Conservation (phyloP, 1,139 yeast species). For the Pichia cactophila region DNA sequence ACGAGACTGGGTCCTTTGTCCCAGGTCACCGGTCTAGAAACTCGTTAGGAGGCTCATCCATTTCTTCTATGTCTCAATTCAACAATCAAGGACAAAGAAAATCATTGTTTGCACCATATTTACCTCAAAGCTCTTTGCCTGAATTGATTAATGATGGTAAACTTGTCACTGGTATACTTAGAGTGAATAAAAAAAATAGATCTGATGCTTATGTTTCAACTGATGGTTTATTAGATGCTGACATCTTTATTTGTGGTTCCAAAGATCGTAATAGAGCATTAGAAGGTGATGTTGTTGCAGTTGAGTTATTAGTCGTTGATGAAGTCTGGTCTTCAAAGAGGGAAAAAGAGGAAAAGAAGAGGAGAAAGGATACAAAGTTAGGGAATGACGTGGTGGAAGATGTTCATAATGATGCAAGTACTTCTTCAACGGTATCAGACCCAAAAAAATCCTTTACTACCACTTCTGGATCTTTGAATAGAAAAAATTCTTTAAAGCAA, state of each 20-base stretch:
- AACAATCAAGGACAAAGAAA: conserved; percentile 50
- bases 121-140: conserved; percentile 90
- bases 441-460: conserved; percentile 19
- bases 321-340: conserved; percentile 97
- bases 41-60: conserved; percentile 50
- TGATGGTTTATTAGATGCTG: conserved; percentile 91
- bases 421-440: conserved; percentile 23
- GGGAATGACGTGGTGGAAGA: conserved; percentile 46
- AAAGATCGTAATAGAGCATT: conserved; percentile 96
- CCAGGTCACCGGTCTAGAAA: conserved; percentile 70
- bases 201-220: conserved; percentile 97
- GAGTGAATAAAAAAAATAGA: conserved; percentile 92
- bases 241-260: conserved; percentile 96
- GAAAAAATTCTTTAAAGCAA: conserved; percentile 89
- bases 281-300: conserved; percentile 95
- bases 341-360: conserved; percentile 94
- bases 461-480: conserved; percentile 37
- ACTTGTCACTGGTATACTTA: conserved; percentile 81
- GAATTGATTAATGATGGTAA: conserved; percentile 84
- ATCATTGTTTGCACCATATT: conserved; percentile 89
- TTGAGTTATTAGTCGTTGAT: conserved; percentile 86
- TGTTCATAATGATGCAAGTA: conserved; percentile 64
- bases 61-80: conserved; percentile 44
- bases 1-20: conserved; percentile 31
- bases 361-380: conserved; percentile 62